These are phyloP conservation scores for Graphiopsis chlorocephala DNA, from an alignment of 2,329 filamentous ascomycete genomes.

Conservation along the genomic window DNA sequence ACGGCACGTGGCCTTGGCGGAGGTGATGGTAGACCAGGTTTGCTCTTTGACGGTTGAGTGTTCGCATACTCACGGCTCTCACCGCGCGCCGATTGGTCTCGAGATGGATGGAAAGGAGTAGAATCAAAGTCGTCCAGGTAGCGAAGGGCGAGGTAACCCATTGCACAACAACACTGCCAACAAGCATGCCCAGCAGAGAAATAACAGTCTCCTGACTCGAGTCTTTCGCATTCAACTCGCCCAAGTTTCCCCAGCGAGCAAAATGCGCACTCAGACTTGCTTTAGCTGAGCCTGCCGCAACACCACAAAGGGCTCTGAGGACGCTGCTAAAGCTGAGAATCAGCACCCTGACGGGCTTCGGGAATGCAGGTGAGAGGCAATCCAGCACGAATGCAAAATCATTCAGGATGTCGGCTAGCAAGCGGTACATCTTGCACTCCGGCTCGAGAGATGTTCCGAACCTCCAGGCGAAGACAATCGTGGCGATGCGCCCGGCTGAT, in stretches of 20 bases:
- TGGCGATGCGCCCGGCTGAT: constrained; percentile 75
- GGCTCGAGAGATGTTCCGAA: constrained; percentile 81
- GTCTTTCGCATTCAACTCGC: constrained; percentile 92
- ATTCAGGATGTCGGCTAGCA: constrained; percentile 85
- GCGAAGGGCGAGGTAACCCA: constrained; percentile 66
- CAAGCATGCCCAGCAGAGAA: constrained; percentile 81
- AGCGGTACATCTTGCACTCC: constrained; percentile 85
- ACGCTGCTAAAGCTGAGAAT: constrained; percentile 61
- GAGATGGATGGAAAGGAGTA: constrained; percentile 73
- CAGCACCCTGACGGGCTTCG: constrained; percentile 55
- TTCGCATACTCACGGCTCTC: constrained; percentile 75
- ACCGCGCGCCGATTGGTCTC: constrained; percentile 85
- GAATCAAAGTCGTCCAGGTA: constrained; percentile 71
- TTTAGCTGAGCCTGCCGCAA: constrained; percentile 86
- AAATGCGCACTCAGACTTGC: constrained; percentile 91
- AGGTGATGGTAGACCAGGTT: constrained; percentile 68
- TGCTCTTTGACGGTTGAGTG: constrained; percentile 81
- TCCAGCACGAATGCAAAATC: constrained; percentile 84
- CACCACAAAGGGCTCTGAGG: constrained; percentile 72
- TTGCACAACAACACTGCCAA: constrained; percentile 77
- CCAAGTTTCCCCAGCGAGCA: constrained; percentile 79
- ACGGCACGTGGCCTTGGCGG: constrained; percentile 48
- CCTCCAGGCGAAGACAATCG: constrained; percentile 80
- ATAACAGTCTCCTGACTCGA: constrained; percentile 94
- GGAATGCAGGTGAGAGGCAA: constrained; percentile 72